These are phyloP conservation scores for Juglanconis oblonga DNA, from an alignment of 2,329 filamentous ascomycete species.

Conservation along the genomic window DNA sequence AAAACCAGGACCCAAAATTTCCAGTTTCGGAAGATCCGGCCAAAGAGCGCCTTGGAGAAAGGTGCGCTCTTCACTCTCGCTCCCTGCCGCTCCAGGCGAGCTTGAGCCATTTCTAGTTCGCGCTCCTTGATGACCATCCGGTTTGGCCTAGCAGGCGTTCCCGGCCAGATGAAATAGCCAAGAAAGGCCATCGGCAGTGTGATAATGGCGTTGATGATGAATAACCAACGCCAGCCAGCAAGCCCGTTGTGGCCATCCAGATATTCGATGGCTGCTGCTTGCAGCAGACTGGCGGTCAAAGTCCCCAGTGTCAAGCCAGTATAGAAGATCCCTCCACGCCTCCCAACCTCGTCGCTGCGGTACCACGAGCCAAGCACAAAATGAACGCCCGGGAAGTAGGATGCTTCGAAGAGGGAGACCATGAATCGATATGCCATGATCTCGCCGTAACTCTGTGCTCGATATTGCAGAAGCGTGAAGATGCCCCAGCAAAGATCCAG, in stretches of 20 bases:
- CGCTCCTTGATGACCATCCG: constrained; percentile 30
- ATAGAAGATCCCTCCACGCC: constrained; percentile 28
- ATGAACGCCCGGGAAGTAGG: constrained; percentile 5
- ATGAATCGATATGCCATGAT: constrained; percentile 18
- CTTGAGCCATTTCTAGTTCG: constrained; percentile 31
- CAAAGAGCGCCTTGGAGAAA: constrained; percentile 30
- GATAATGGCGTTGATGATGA: constrained; percentile 42
- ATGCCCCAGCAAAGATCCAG: constrained; percentile 25
- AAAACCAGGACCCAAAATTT: constrained; percentile 50
- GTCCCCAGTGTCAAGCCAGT: constrained; percentile 21
- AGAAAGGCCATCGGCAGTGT: constrained; percentile 47
- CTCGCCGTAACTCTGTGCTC: constrained; percentile 18
- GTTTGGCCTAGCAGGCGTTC: constrained; percentile 33
- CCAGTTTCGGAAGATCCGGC: constrained; percentile 36
- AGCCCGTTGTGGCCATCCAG: constrained; percentile 14
- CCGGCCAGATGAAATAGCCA: constrained; percentile 41
- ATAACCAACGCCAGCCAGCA: constrained; percentile 18
- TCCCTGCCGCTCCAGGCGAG: constrained; percentile 25
- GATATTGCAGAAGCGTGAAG: constrained; percentile 26
- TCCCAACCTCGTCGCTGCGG: constrained; percentile 14
- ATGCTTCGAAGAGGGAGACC: constrained; percentile 13
- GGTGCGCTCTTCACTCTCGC: constrained; percentile 1
- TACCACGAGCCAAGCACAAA: constrained; percentile 18
- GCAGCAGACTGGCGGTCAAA: constrained; percentile 17
- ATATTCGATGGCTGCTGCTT: constrained; percentile 10